Percentiles rank a stretch among this genome's conserved stretches.
Evolutionary conservation across 345 rosid species (phyloP).

Genomic region (Lepidium sativum): DNA sequence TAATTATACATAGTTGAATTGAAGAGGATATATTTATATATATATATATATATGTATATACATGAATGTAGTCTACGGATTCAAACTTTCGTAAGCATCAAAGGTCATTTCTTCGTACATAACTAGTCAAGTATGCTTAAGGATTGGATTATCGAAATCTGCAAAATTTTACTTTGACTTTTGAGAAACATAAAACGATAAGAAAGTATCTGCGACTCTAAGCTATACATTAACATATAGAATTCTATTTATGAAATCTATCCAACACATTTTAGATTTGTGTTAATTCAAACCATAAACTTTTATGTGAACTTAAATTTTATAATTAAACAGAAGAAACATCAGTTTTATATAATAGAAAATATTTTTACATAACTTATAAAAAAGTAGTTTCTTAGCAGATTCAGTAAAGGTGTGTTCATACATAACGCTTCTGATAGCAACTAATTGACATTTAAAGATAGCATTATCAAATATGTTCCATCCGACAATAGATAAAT

Average conservation of each 20-base stretch:
- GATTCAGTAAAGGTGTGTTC: background rate
- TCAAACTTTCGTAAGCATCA: slow-evolving; percentile 5
- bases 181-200: slow-evolving; percentile 10
- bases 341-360: no score
- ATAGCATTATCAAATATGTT: background rate
- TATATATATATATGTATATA: background rate
- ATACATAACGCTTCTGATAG: background rate
- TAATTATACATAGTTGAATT: background rate
- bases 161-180: slow-evolving; percentile 6
- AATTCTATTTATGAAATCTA: no score
- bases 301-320: no score
- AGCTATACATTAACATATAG: background rate
- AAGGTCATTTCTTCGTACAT: slow-evolving; percentile 4
- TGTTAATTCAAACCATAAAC: no score
- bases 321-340: no score
- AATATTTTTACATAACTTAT: no score
- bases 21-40: background rate
- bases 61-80: background rate
- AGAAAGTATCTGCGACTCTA: background rate
- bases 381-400: background rate
- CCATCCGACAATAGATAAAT: background rate
- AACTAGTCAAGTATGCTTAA: background rate
- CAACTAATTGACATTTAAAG: background rate
- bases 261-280: no score
- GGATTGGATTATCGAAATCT: background rate